Percentiles rank a stretch among this genome's conserved stretches.
Evolutionary conservation across 75 land plant species (phyloP).

Genomic region (Selaginella moellendorffii): DNA sequence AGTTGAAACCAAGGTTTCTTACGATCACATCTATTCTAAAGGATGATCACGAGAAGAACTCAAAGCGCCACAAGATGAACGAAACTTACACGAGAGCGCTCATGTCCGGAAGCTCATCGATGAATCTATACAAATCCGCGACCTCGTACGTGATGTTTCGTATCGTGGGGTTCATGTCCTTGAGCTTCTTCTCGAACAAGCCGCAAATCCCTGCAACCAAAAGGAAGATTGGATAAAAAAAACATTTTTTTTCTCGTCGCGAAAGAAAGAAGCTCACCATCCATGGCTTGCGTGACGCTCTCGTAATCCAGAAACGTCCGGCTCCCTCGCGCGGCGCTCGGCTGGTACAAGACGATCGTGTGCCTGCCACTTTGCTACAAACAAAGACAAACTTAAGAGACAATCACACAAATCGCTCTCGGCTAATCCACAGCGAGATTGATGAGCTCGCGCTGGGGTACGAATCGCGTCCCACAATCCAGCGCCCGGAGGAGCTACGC

Average conservation of each 20-base stretch:
- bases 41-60: too few relatives aligned
- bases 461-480: too few relatives aligned
- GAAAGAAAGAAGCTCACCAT: too few relatives aligned
- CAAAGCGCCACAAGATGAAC: too few relatives aligned
- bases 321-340: constrained; percentile 48
- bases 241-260: constrained; percentile 4
- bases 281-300: constrained; percentile 64
- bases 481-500: too few relatives aligned
- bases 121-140: constrained; percentile 80
- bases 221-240: not conserved
- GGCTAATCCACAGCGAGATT: too few relatives aligned
- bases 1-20: too few relatives aligned
- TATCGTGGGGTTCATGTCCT: constrained; percentile 71
- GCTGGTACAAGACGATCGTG: constrained; percentile 82
- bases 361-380: constrained; percentile 37
- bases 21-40: too few relatives aligned
- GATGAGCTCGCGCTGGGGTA: too few relatives aligned
- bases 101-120: constrained; percentile 84
- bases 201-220: constrained; percentile 65
- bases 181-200: constrained; percentile 82
- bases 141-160: constrained; percentile 78
- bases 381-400: not conserved
- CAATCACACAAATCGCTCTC: too few relatives aligned
- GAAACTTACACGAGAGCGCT: constrained; percentile 87
- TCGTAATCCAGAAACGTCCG: constrained; percentile 91